Evolutionary conservation across 805 yeast genomes (phyloP).

Genomic region (Candida wancherniae): DNA sequence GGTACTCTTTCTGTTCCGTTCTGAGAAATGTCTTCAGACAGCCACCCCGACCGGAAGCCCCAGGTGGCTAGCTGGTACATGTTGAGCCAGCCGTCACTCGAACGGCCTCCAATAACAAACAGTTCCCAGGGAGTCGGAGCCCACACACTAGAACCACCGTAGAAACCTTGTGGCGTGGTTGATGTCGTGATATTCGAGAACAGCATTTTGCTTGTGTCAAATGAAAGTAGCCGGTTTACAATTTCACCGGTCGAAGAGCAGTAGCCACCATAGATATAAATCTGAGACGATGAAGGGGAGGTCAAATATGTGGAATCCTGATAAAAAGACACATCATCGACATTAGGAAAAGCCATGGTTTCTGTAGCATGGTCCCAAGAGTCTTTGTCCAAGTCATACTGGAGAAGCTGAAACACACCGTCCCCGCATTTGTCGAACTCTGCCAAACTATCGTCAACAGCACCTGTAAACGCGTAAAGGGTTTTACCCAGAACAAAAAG

Average conservation of each 20-base stretch:
- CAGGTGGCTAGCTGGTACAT: slow-evolving; percentile 72
- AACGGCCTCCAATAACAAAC: slow-evolving; percentile 62
- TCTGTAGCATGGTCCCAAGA: slow-evolving; percentile 18
- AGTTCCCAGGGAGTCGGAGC: slow-evolving; percentile 45
- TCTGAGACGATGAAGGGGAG: slow-evolving; percentile 28
- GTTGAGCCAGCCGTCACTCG: slow-evolving; percentile 61
- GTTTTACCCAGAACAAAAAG: slow-evolving; percentile 25
- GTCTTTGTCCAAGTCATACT: slow-evolving; percentile 16
- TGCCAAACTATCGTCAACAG: slow-evolving; percentile 2
- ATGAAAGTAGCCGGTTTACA: slow-evolving; percentile 40
- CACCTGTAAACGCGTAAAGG: slow-evolving; percentile 27
- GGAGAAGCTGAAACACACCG: slow-evolving; percentile 21
- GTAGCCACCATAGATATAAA: slow-evolving; percentile 55
- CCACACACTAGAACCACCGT: slow-evolving; percentile 44
- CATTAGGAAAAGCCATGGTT: slow-evolving; percentile 19
- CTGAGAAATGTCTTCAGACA: slow-evolving; percentile 37
- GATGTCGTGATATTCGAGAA: slow-evolving; percentile 42
- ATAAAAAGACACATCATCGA: slow-evolving; percentile 29
- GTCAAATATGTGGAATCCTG: slow-evolving; percentile 40
- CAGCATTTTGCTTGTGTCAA: slow-evolving; percentile 31
- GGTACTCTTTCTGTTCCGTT: slow-evolving; percentile 31
- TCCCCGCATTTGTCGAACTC: slow-evolving; percentile 23
- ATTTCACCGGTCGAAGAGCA: slow-evolving; percentile 23
- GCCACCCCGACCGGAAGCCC: slow-evolving; percentile 66
- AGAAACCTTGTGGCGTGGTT: slow-evolving; percentile 53